Percentiles rank a stretch among this genome's conserved stretches.
phyloP scores from a whole-genome alignment of 2,329 filamentous ascomycete genomes.

The Spiromastix sp. region DNA sequence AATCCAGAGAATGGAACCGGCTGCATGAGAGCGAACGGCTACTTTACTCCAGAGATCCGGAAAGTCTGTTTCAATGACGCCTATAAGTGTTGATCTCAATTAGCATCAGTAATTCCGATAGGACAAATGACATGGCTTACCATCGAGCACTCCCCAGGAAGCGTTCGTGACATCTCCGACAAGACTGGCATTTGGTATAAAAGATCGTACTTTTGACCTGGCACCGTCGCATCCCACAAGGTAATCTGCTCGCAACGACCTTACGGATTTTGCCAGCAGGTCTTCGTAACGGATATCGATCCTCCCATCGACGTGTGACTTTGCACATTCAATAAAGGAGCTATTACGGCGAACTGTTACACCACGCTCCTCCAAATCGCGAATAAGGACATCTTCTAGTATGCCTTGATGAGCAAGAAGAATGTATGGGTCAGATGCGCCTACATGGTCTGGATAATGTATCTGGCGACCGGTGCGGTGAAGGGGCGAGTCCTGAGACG shows the following conservation, averaged over 20 bases:
- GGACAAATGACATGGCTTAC: conserved; percentile 32
- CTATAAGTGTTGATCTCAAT: conserved; percentile 7
- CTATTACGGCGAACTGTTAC: conserved; percentile 54
- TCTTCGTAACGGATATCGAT: conserved; percentile 35
- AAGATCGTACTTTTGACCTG: conserved; percentile 52
- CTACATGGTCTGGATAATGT: conserved; percentile 52
- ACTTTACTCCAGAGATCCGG: conserved; percentile 50
- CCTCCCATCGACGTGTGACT: conserved; percentile 24
- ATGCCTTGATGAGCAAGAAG: conserved; percentile 60
- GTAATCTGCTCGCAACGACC: conserved; percentile 2
- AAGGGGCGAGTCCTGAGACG: conserved; percentile 40
- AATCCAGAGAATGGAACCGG: conserved; percentile 62
- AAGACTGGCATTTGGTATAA: conserved; percentile 44
- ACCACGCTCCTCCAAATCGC: conserved; percentile 56
- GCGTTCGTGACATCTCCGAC: conserved; percentile 43
- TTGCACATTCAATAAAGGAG: conserved; percentile 48
- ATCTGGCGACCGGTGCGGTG: conserved; percentile 54
- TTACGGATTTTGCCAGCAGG: conserved; percentile 19
- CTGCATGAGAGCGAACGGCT: conserved; percentile 45
- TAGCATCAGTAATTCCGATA: not conserved
- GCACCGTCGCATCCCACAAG: conserved; percentile 60
- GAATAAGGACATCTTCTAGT: conserved; percentile 60
- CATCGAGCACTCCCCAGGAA: conserved; percentile 40
- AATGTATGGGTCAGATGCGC: conserved; percentile 44
- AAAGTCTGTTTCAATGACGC: conserved; percentile 48